These are phyloP conservation scores for Aspergillus brunneoviolaceus DNA, from an alignment of 2,329 filamentous ascomycete species.

Conservation along the genomic window DNA sequence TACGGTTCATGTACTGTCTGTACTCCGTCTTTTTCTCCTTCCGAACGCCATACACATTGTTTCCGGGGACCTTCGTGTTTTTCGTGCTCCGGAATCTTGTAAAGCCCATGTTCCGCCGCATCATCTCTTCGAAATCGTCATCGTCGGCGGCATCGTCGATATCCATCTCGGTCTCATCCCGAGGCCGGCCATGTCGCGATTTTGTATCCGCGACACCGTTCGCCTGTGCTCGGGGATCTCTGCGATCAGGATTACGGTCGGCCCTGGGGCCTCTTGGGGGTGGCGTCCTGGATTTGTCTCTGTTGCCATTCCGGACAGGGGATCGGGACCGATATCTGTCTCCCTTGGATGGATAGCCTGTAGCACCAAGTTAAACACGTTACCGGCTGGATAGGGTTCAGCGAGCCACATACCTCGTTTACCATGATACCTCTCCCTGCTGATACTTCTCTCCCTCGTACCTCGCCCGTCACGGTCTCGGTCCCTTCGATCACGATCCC, in stretches of 20 bases:
- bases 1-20: slow-evolving; percentile 82
- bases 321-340: slow-evolving; percentile 39
- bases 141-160: slow-evolving; percentile 53
- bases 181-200: slow-evolving; percentile 19
- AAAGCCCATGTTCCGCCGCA: slow-evolving; percentile 90
- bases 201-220: slow-evolving; percentile 27
- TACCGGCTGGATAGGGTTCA: neutral
- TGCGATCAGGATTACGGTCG: slow-evolving; percentile 34
- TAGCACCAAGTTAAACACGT: slow-evolving; percentile 1
- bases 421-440: slow-evolving; percentile 39
- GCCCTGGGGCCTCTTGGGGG: slow-evolving; percentile 36
- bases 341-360: slow-evolving; percentile 32
- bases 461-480: slow-evolving; percentile 38
- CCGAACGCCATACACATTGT: slow-evolving; percentile 75
- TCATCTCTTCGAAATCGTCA: slow-evolving; percentile 69
- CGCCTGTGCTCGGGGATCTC: slow-evolving; percentile 25
- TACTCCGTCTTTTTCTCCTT: slow-evolving; percentile 96
- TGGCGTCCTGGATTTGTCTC: slow-evolving; percentile 37
- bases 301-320: slow-evolving; percentile 37
- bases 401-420: slow-evolving; percentile 37
- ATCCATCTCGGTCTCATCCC: slow-evolving; percentile 38
- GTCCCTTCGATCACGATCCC: slow-evolving; percentile 34
- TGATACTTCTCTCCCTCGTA: slow-evolving; percentile 40
- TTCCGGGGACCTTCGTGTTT: slow-evolving; percentile 82
- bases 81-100: slow-evolving; percentile 82